A percentile compares a stretch with the other conserved stretches of the same genome.
phyloP scores from a whole-genome alignment of 2,329 filamentous ascomycete species.

The Colletotrichum cordylinicola region DNA sequence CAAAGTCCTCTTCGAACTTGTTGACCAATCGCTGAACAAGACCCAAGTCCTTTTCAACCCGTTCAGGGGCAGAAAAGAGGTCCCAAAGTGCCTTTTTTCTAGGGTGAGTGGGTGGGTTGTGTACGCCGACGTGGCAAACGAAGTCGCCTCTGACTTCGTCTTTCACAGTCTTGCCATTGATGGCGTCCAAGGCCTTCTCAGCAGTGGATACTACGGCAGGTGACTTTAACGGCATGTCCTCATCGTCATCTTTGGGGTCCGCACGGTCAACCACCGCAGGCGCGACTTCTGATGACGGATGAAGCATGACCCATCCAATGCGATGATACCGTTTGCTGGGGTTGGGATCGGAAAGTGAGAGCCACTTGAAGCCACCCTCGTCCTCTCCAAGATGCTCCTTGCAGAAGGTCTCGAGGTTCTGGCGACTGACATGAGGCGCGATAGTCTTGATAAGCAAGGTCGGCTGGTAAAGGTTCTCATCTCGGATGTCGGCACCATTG shows the following conservation, averaged over 20 bases:
- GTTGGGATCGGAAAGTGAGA: slow-evolving; percentile 95
- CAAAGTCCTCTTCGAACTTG: slow-evolving; percentile 86
- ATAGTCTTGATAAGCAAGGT: slow-evolving; percentile 98
- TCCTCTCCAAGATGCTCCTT: slow-evolving; percentile 92
- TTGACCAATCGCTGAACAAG: slow-evolving; percentile 82
- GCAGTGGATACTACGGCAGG: slow-evolving; percentile 64
- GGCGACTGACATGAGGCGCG: slow-evolving; percentile 91
- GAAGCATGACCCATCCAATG: slow-evolving; percentile 97
- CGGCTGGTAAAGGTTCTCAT: slow-evolving; percentile 87
- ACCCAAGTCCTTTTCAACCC: slow-evolving; percentile 87
- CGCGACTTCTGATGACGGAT: slow-evolving; percentile 73
- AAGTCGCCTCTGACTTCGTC: slow-evolving; percentile 95
- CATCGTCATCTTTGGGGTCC: slow-evolving; percentile 76
- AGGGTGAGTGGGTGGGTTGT: slow-evolving; percentile 84
- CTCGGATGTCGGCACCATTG: slow-evolving; percentile 83
- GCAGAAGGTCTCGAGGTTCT: slow-evolving; percentile 92
- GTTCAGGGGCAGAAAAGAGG: slow-evolving; percentile 91
- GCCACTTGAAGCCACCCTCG: slow-evolving; percentile 92
- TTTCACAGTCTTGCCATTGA: slow-evolving; percentile 97
- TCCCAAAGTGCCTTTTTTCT: slow-evolving; percentile 98
- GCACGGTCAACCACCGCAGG: slow-evolving; percentile 66
- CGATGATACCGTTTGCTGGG: slow-evolving; percentile 96
- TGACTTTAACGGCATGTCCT: slow-evolving; percentile 62
- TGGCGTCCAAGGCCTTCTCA: slow-evolving; percentile 88
- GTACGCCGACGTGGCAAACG: slow-evolving; percentile 95